A percentile compares a stretch with the other conserved stretches of the same genome.
Evolutionary conservation across 306 rosid genomes (phyloP).

Genomic region (Rosa chinensis): DNA sequence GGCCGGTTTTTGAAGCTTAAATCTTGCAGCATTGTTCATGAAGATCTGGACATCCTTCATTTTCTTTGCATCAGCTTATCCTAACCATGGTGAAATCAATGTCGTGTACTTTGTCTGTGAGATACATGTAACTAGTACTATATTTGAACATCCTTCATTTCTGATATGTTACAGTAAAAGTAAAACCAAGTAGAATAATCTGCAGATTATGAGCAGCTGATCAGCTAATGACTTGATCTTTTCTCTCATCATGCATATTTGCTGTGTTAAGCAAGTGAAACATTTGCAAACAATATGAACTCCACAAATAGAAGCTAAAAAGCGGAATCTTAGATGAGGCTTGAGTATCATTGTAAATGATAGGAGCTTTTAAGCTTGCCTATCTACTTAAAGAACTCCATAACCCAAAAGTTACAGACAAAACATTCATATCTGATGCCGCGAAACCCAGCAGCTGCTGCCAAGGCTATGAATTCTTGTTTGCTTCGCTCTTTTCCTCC

Average conservation of each 20-base stretch:
- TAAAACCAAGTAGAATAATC: constrained; percentile 12
- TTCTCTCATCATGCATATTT: constrained; percentile 1
- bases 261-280: background rate
- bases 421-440: constrained; percentile 41
- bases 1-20: constrained; percentile 29
- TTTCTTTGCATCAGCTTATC: constrained; percentile 37
- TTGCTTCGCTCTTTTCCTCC: constrained; percentile 58
- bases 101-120: constrained; percentile 36
- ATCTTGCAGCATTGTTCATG: constrained; percentile 41
- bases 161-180: constrained; percentile 16
- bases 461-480: constrained; percentile 43
- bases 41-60: constrained; percentile 33
- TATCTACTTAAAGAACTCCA: constrained; percentile 52
- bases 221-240: background rate
- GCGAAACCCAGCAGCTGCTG: constrained; percentile 49
- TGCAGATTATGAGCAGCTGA: constrained; percentile 3
- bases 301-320: background rate
- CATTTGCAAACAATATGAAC: background rate
- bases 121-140: constrained; percentile 37
- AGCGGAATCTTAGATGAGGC: background rate
- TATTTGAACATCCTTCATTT: constrained; percentile 19
- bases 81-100: constrained; percentile 36
- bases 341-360: background rate
- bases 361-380: background rate
- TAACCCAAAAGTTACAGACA: constrained; percentile 39